phyloP scores from a whole-genome alignment of 345 rosid genomes.

The Conringia planisiliqua region DNA sequence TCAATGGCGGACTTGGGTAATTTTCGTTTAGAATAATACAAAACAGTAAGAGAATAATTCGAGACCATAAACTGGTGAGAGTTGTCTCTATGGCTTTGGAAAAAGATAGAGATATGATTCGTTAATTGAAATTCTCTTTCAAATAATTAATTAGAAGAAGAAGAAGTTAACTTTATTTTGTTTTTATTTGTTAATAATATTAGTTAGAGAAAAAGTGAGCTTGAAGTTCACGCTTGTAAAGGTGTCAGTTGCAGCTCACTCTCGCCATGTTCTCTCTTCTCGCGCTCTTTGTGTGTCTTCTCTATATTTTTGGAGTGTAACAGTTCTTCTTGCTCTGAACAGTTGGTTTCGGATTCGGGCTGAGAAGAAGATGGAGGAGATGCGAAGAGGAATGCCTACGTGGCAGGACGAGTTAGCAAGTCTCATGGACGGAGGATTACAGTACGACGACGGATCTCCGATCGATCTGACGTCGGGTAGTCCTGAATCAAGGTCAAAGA shows the following conservation, averaged over 20 bases:
- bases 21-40: background rate
- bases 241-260: conserved; percentile 39
- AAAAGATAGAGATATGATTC: conserved; percentile 32
- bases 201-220: conserved; percentile 18
- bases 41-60: conserved; percentile 19
- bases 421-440: conserved; percentile 47
- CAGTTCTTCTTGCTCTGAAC: conserved; percentile 12
- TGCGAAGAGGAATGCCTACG: conserved; percentile 44
- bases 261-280: conserved; percentile 29
- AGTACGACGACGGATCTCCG: conserved; percentile 45
- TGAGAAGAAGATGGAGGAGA: conserved; percentile 53
- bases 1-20: conserved; percentile 18
- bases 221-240: conserved; percentile 61
- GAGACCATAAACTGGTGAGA: conserved; percentile 22
- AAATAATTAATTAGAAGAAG: conserved; percentile 7
- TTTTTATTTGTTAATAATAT: background rate
- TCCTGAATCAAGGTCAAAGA: conserved; percentile 24
- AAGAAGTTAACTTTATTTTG: background rate
- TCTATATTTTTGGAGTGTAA: background rate
- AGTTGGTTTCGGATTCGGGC: background rate
- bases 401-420: conserved; percentile 79
- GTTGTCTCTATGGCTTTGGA: background rate
- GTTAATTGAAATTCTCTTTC: conserved; percentile 8
- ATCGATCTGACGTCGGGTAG: conserved; percentile 22
- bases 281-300: conserved; percentile 19